phyloP scores from a whole-genome alignment of 2,329 filamentous ascomycete species.

The Atkinsonella hypoxylon region DNA sequence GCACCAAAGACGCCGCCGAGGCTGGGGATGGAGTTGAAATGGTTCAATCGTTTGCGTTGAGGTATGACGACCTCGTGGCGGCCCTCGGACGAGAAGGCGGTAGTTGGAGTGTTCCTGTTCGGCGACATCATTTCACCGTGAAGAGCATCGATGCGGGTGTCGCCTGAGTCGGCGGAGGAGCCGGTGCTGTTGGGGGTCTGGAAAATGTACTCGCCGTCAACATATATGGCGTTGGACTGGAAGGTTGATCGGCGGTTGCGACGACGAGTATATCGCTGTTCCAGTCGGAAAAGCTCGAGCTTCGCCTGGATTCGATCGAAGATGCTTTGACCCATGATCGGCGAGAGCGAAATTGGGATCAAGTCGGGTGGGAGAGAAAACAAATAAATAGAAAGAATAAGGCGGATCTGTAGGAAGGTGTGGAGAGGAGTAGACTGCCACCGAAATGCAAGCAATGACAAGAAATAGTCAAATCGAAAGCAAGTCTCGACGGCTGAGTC shows the following conservation, averaged over 20 bases:
- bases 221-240: constrained; percentile 78
- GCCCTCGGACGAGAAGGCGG: constrained; percentile 12
- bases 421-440: background rate
- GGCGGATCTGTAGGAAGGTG: background rate
- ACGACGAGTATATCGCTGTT: constrained; percentile 87
- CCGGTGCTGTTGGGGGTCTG: constrained; percentile 48
- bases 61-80: constrained; percentile 15
- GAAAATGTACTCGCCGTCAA: constrained; percentile 93
- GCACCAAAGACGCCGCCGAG: constrained; percentile 29
- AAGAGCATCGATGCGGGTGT: constrained; percentile 23
- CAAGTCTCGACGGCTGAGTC: background rate
- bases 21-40: constrained; percentile 44
- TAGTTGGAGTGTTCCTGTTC: constrained; percentile 10
- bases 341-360: constrained; percentile 5
- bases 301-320: constrained; percentile 52
- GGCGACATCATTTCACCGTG: constrained; percentile 21
- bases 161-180: constrained; percentile 36
- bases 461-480: background rate
- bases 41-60: constrained; percentile 38
- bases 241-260: constrained; percentile 80
- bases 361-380: background rate
- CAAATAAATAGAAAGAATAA: constrained; percentile 1
- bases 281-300: constrained; percentile 86
- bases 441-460: background rate
- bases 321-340: constrained; percentile 37